phyloP scores from a whole-genome alignment of 805 yeast species.

The Pichia kluyveri region DNA sequence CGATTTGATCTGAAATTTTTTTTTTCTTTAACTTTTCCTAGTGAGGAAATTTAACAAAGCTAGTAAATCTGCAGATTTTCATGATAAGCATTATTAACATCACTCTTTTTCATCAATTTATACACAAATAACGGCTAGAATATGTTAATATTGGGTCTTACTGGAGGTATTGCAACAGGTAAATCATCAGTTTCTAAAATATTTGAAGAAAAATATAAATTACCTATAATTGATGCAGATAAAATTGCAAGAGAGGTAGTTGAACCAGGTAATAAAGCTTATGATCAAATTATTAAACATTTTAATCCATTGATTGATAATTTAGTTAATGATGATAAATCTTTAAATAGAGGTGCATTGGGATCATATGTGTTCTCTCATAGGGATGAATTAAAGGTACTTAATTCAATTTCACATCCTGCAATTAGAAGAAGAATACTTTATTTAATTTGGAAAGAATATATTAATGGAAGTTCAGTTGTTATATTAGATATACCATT shows the following conservation, averaged over 20 bases:
- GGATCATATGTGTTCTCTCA: slow-evolving; percentile 70
- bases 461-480: slow-evolving; percentile 46
- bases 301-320: slow-evolving; percentile 50
- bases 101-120: too few species aligned
- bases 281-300: slow-evolving; percentile 49
- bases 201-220: slow-evolving; percentile 39
- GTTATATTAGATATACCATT: slow-evolving; percentile 87
- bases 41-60: too few species aligned
- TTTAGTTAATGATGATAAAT: slow-evolving; percentile 35
- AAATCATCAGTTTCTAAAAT: slow-evolving; percentile 78
- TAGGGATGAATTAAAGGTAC: slow-evolving; percentile 41
- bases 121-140: too few species aligned
- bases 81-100: too few species aligned
- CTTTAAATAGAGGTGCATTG: slow-evolving; percentile 63
- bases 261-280: slow-evolving; percentile 68
- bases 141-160: slow-evolving; percentile 90
- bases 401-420: slow-evolving; percentile 82
- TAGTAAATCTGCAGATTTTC: too few species aligned
- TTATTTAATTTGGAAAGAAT: slow-evolving; percentile 44
- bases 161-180: slow-evolving; percentile 98
- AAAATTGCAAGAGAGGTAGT: slow-evolving; percentile 79
- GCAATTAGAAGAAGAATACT: slow-evolving; percentile 66
- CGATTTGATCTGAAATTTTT: too few species aligned
- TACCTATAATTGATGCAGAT: slow-evolving; percentile 83
- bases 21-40: too few species aligned